Percentiles rank a stretch among this genome's conserved stretches.
phyloP scores from a whole-genome alignment of 1,284 basidiomycete genomes.

The Cryptococcus maquisensis region DNA sequence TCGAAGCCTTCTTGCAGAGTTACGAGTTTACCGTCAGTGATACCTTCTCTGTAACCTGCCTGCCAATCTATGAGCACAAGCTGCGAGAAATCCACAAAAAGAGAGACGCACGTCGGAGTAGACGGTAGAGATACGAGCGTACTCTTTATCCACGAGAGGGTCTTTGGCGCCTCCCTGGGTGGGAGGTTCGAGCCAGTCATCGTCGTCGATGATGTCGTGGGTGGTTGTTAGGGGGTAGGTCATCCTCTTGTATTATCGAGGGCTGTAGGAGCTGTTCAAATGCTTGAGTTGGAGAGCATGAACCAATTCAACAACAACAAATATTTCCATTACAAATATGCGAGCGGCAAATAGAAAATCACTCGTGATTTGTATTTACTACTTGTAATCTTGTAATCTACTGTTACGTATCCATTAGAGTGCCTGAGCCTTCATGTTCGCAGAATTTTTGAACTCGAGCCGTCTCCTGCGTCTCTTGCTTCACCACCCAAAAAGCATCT shows the following conservation, averaged over 20 bases:
- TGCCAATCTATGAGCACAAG: constrained; percentile 16
- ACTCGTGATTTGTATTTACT: too few relatives aligned
- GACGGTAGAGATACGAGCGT: constrained; percentile 34
- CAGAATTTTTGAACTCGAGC: background rate
- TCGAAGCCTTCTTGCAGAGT: constrained; percentile 55
- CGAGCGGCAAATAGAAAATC: background rate
- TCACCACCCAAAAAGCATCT: background rate
- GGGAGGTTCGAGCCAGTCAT: constrained; percentile 41
- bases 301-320: background rate
- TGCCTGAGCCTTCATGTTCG: background rate
- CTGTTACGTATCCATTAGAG: too few relatives aligned
- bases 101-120: constrained; percentile 44
- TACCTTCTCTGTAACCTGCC: constrained; percentile 57
- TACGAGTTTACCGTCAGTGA: constrained; percentile 53
- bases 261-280: background rate
- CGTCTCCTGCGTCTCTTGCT: background rate
- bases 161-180: constrained; percentile 33
- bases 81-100: background rate
- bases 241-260: background rate
- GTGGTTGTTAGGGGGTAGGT: background rate
- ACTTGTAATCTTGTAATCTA: background rate
- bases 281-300: background rate
- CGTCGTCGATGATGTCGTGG: constrained; percentile 16
- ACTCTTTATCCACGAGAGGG: constrained; percentile 44
- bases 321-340: background rate